Evolutionary conservation across 257 asterid species (phyloP).

Genomic region (Solanum tacnaense): DNA sequence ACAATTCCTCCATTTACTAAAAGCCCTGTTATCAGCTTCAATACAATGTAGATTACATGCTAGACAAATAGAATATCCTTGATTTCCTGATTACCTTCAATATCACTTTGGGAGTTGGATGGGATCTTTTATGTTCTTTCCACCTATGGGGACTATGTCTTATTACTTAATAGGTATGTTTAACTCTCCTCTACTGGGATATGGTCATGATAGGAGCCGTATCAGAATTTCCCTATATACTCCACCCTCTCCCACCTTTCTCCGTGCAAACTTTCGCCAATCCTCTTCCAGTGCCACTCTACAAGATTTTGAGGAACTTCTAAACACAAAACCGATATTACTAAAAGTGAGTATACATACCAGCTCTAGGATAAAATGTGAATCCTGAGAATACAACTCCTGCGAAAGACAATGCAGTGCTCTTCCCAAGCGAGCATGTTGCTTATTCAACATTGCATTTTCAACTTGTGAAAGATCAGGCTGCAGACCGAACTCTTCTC

Average conservation of each 20-base stretch:
- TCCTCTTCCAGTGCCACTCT: background rate
- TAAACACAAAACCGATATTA: background rate
- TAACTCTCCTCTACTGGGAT: background rate
- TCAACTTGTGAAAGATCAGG: conserved; percentile 45
- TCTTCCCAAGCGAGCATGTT: conserved; percentile 95
- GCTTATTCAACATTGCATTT: conserved; percentile 73
- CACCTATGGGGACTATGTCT: background rate
- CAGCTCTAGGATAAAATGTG: conserved; percentile 95
- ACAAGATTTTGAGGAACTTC: background rate
- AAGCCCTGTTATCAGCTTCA: background rate
- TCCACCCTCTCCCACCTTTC: background rate
- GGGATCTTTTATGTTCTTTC: background rate
- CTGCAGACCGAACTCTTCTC: conserved; percentile 84
- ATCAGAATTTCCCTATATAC: background rate
- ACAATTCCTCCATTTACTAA: background rate
- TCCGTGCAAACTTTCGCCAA: background rate
- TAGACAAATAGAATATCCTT: background rate
- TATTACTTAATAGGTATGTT: background rate
- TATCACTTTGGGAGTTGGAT: background rate
- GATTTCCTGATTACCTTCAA: background rate
- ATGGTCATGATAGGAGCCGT: background rate
- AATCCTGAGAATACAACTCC: conserved; percentile 93
- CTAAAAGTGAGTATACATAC: conserved; percentile 19
- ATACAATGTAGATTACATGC: background rate
- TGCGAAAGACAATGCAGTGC: conserved; percentile 96